phyloP scores from a whole-genome alignment of 257 asterid species.

The Vinca minor region DNA sequence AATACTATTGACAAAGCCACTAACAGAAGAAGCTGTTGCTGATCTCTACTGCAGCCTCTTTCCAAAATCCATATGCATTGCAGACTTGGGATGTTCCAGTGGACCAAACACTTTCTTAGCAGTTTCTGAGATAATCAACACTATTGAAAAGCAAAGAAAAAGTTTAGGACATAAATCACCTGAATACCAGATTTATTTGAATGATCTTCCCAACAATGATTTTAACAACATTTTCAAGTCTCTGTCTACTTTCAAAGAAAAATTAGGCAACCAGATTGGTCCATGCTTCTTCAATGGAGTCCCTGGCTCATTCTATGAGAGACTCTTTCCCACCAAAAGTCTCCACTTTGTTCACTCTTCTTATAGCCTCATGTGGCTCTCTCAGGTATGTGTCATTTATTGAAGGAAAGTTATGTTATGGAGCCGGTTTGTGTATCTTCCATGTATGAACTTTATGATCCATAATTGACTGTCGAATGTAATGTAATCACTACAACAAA shows the following conservation, averaged over 20 bases:
- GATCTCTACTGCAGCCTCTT: slow-evolving; percentile 18
- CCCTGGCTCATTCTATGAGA: slow-evolving; percentile 49
- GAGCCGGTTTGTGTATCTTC: too few relatives aligned
- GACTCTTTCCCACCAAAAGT: slow-evolving; percentile 41
- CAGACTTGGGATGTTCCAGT: slow-evolving; percentile 61
- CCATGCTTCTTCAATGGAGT: slow-evolving; percentile 39
- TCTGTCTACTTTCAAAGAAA: slow-evolving; percentile 25
- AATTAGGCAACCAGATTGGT: slow-evolving; percentile 21
- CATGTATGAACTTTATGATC: too few relatives aligned
- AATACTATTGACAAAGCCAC: slow-evolving; percentile 22
- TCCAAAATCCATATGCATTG: slow-evolving; percentile 29
- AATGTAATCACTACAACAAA: too few relatives aligned
- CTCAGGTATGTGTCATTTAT: too few relatives aligned
- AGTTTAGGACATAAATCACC: slow-evolving; percentile 23
- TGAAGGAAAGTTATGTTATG: too few relatives aligned
- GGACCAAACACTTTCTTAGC: slow-evolving; percentile 50
- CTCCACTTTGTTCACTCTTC: slow-evolving; percentile 60
- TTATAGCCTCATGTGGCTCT: too few relatives aligned
- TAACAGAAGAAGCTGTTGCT: slow-evolving; percentile 19
- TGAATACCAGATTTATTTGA: slow-evolving; percentile 40
- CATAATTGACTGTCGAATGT: too few relatives aligned
- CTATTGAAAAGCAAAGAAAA: slow-evolving; percentile 4
- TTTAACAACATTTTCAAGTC: slow-evolving; percentile 40
- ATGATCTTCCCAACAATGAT: slow-evolving; percentile 69
- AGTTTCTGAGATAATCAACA: slow-evolving; percentile 13